These are phyloP conservation scores for Teratosphaeria viscida DNA, from an alignment of 2,329 filamentous ascomycete species.

Conservation along the genomic window DNA sequence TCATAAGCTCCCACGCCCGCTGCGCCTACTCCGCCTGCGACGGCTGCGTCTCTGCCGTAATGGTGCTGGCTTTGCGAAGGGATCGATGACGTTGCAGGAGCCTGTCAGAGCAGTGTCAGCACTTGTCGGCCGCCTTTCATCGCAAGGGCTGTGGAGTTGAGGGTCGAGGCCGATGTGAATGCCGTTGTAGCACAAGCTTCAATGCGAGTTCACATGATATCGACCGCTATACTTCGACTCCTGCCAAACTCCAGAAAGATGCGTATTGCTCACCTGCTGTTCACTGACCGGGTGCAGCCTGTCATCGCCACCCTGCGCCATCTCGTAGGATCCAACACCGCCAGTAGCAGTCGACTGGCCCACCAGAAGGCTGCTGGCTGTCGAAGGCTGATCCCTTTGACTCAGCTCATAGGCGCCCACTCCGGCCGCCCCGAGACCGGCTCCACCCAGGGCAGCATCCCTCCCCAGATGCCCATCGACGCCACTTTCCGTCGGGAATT, in stretches of 20 bases:
- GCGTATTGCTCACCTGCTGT: background rate
- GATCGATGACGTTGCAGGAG: background rate
- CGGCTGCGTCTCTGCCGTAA: slow-evolving; percentile 21
- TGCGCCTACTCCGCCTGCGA: slow-evolving; percentile 20
- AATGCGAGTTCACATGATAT: background rate
- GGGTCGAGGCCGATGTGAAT: background rate
- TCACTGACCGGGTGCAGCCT: background rate
- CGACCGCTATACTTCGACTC: background rate
- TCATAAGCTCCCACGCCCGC: slow-evolving; percentile 22
- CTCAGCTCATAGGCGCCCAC: slow-evolving; percentile 2
- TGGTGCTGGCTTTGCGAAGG: slow-evolving; percentile 7
- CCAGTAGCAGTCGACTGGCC: slow-evolving; percentile 16
- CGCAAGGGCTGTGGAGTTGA: too few species aligned
- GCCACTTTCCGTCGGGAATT: slow-evolving; percentile 18
- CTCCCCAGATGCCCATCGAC: slow-evolving; percentile 9
- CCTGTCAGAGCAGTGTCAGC: background rate
- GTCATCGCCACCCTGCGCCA: background rate
- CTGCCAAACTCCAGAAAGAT: background rate
- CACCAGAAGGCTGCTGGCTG: background rate
- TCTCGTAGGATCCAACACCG: slow-evolving; percentile 13
- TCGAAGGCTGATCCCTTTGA: background rate
- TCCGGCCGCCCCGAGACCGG: slow-evolving; percentile 14
- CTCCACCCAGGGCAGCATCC: slow-evolving; percentile 12
- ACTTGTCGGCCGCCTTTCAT: background rate
- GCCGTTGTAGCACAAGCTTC: background rate